Conservation (phyloP, 176 grass and related monocot genomes). For the Leersia perrieri region DNA sequence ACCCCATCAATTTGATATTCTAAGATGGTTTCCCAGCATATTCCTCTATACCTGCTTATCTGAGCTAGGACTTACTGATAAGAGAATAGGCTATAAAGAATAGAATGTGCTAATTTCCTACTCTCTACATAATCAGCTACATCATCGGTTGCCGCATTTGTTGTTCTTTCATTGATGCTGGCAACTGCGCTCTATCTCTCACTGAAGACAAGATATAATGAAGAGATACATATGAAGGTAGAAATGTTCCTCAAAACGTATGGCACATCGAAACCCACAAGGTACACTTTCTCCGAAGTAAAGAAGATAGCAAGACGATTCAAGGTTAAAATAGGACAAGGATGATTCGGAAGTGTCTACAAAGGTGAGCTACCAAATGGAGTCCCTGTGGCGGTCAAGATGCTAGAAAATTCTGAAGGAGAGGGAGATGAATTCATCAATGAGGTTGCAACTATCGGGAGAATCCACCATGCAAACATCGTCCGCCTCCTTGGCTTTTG, state of each 20-base stretch:
- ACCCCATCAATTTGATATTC: background rate
- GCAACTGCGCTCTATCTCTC: slow-evolving; percentile 26
- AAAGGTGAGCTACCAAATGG: slow-evolving; percentile 52
- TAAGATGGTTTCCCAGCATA: background rate
- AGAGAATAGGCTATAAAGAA: too few species aligned
- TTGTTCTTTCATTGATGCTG: background rate
- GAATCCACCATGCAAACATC: slow-evolving; percentile 60
- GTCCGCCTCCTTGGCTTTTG: slow-evolving; percentile 55
- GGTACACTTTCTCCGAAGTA: slow-evolving; percentile 54
- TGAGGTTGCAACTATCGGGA: slow-evolving; percentile 68
- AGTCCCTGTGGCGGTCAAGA: slow-evolving; percentile 64
- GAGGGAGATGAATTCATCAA: slow-evolving; percentile 74
- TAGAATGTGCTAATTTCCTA: background rate
- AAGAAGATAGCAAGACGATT: slow-evolving; percentile 68
- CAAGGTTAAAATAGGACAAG: slow-evolving; percentile 42
- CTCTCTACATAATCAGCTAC: slow-evolving; percentile 29
- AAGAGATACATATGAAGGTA: slow-evolving; percentile 44
- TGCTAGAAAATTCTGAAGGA: slow-evolving; percentile 45
- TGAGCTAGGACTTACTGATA: background rate
- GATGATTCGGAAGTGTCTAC: slow-evolving; percentile 62
- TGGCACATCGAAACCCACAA: slow-evolving; percentile 41
- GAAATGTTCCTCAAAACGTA: slow-evolving; percentile 59
- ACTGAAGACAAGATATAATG: slow-evolving; percentile 20
- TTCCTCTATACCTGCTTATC: background rate
- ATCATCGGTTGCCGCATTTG: background rate